Conservation (phyloP, 768 basidiomycete species). For the Lanmaoa rubissima region DNA sequence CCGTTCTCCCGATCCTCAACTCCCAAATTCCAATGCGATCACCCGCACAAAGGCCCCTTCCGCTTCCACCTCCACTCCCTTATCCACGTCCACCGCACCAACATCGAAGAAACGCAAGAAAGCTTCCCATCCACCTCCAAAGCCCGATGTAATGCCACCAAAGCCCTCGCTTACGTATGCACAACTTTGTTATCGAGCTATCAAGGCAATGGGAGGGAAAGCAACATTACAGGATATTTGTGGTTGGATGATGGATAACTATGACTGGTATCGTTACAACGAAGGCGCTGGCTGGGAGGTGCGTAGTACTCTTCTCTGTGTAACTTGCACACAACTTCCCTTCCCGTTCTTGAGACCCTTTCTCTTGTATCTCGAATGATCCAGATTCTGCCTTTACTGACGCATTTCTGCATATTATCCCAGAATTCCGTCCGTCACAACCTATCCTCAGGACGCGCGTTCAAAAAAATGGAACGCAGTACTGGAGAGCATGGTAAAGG, state of each 20-base stretch:
- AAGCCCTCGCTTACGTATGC: constrained; percentile 92
- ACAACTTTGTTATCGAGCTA: constrained; percentile 86
- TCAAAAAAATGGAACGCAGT: constrained; percentile 85
- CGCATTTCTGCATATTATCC: constrained; percentile 1
- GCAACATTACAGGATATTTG: constrained; percentile 92
- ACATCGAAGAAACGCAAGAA: constrained; percentile 74
- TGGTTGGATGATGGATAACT: constrained; percentile 84
- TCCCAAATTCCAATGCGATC: constrained; percentile 64
- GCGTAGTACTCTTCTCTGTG: constrained; percentile 27
- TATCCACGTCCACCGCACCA: constrained; percentile 15
- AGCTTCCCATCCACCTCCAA: constrained; percentile 41
- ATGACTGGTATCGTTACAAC: constrained; percentile 88
- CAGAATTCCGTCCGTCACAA: constrained; percentile 95
- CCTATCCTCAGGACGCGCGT: constrained; percentile 88
- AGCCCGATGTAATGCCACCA: constrained; percentile 76
- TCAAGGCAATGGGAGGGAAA: constrained; percentile 77
- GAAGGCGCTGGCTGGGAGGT: constrained; percentile 91
- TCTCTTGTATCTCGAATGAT: background rate
- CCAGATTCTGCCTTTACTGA: constrained; percentile 8
- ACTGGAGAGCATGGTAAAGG: constrained; percentile 88
- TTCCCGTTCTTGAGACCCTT: background rate
- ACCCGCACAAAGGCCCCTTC: constrained; percentile 39
- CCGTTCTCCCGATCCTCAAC: constrained; percentile 47
- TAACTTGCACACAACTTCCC: background rate
- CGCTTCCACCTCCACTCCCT: constrained; percentile 23